These are phyloP conservation scores for Tricholoma bakamatsutake DNA, from an alignment of 768 basidiomycete species.

Conservation along the genomic window DNA sequence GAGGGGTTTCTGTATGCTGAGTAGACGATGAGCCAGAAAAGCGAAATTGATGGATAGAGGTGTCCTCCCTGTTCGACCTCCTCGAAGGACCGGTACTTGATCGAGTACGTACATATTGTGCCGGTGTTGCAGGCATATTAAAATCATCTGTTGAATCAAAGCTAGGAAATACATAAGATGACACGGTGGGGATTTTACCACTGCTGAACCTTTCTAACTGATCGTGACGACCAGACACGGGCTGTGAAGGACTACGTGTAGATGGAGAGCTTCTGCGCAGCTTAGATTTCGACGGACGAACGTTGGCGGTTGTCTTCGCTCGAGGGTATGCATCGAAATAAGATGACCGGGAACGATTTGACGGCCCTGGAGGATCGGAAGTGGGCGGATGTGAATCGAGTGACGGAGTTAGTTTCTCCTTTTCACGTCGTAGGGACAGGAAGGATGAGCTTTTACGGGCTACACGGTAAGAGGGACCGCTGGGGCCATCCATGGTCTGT, in stretches of 20 bases:
- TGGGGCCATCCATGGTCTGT: slow-evolving; percentile 23
- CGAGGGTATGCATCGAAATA: slow-evolving; percentile 45
- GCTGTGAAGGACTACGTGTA: slow-evolving; percentile 16
- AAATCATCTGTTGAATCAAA: slow-evolving; percentile 28
- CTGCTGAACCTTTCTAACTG: background rate
- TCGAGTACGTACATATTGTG: slow-evolving; percentile 38
- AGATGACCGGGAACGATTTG: slow-evolving; percentile 24
- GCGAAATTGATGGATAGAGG: slow-evolving; percentile 44
- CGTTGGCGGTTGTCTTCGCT: slow-evolving; percentile 28
- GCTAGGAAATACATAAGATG: slow-evolving; percentile 38
- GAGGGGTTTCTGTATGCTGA: slow-evolving; percentile 64
- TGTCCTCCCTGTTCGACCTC: slow-evolving; percentile 37
- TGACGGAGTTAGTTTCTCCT: slow-evolving; percentile 28
- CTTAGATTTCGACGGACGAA: slow-evolving; percentile 27
- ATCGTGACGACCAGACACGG: slow-evolving; percentile 7
- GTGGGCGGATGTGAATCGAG: slow-evolving; percentile 15
- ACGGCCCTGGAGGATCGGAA: slow-evolving; percentile 21
- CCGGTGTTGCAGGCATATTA: slow-evolving; percentile 19
- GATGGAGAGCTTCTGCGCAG: slow-evolving; percentile 12
- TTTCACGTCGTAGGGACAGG: slow-evolving; percentile 48
- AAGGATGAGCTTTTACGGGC: slow-evolving; percentile 54
- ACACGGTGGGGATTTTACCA: slow-evolving; percentile 11
- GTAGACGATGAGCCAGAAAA: slow-evolving; percentile 66
- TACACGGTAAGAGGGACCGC: slow-evolving; percentile 28
- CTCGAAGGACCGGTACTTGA: slow-evolving; percentile 57